Evolutionary conservation across 2,329 filamentous ascomycete genomes (phyloP).

Genomic region (Akanthomyces muscarius): DNA sequence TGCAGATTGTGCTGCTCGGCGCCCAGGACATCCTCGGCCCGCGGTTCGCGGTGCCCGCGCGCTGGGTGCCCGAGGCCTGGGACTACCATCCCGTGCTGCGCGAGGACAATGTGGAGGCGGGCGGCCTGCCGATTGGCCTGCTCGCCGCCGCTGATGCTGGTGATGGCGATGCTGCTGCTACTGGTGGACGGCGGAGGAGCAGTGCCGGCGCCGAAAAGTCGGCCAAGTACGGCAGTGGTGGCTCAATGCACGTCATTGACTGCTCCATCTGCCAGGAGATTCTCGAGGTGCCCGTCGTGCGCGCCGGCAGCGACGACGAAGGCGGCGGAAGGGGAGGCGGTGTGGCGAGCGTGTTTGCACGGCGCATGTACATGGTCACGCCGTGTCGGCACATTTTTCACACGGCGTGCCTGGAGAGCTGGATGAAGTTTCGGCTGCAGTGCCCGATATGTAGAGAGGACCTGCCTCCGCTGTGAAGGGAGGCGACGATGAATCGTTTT

Average conservation of each 20-base stretch:
- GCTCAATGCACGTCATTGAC: constrained; percentile 60
- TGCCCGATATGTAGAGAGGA: constrained; percentile 94
- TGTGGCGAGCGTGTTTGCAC: constrained; percentile 66
- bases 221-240: constrained; percentile 28
- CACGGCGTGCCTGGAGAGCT: constrained; percentile 83
- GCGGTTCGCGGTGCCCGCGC: constrained; percentile 73
- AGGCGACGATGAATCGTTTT: no score
- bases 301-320: constrained; percentile 50
- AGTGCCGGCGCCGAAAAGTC: constrained; percentile 24
- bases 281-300: constrained; percentile 80
- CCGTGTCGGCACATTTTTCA: constrained; percentile 97
- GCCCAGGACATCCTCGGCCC: constrained; percentile 84
- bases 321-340: constrained; percentile 47
- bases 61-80: constrained; percentile 71
- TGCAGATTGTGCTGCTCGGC: constrained; percentile 74
- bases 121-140: constrained; percentile 75
- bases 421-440: constrained; percentile 90
- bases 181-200: constrained; percentile 8
- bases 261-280: constrained; percentile 94
- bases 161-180: no score
- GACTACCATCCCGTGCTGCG: constrained; percentile 91
- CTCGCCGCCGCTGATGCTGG: constrained; percentile 20
- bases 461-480: constrained; percentile 70
- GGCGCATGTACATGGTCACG: constrained; percentile 92
- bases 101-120: constrained; percentile 76